Evolutionary conservation across 805 yeast species (phyloP), one percentile per base, ranked within the genome.

Genomic region (Yarrowia sp.): DNA sequence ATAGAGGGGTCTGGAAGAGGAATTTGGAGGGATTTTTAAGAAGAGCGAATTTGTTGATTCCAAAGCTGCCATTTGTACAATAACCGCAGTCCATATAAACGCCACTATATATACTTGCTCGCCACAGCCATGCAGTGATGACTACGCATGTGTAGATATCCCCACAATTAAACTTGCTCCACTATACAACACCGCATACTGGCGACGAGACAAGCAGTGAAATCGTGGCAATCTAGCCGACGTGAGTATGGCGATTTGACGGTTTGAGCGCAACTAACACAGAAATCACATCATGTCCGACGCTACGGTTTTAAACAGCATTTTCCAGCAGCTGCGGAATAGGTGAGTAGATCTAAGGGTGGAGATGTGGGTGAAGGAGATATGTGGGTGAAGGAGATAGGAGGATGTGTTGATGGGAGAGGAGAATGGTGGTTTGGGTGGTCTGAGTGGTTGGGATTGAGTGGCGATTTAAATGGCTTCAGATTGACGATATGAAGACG

Each of bases 141-240:
- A n/a, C n/a, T n/a, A n/a, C n/a, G n/a, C n/a, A n/a, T n/a, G n/a
- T n/a, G n/a, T n/a, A n/a, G n/a, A n/a, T 21, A 25, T 24, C 51
- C 51, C 51, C 51, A 44, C 51, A 44, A 44, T 44, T 44, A 44
- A 44, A 44, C 51, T 44, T 44, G 51, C 51, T 44, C 25, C 51
- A 44, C 9, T 16, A 44, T 25, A 44, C 51, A 44, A 44, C 51
- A 44, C 49, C n/a, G 27, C 49, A 35, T 24, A 44, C 35, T 44
- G 29, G 51, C 51, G 51, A 44, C 51, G 51, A 44, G 51, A 27
- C 51, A 44, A 12, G 29, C 51, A 35, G 51, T 44, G 51, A 44
- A n/a, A 44, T 29, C 19, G 51, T 44, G 51, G 51, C 35, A 44
- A 25, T 18, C 51, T 24, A 44, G 25, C 24, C n/a, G 19, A 24